Percentiles rank a stretch among this genome's conserved stretches.
These are phyloP conservation scores for Arachnopeziza araneosa DNA, from an alignment of 2,329 filamentous ascomycete species.

Conservation along the genomic window DNA sequence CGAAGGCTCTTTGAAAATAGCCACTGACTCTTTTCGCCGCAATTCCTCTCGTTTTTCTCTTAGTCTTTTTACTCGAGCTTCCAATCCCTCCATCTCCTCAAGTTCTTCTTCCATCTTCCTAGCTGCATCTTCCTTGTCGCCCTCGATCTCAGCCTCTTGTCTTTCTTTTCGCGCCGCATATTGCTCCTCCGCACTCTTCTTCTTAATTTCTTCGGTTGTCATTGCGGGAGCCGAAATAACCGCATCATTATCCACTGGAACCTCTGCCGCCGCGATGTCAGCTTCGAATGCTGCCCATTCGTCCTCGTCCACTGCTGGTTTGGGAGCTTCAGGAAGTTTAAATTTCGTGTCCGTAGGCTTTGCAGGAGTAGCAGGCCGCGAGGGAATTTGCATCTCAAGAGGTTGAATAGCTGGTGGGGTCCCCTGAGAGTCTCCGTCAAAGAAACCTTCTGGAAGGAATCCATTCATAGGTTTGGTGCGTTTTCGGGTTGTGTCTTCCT, in stretches of 20 bases:
- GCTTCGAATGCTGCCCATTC: conserved; percentile 87
- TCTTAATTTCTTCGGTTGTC: conserved; percentile 56
- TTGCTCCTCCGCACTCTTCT: conserved; percentile 44
- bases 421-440: conserved; percentile 18
- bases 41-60: conserved; percentile 68
- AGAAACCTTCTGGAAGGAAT: conserved; percentile 31
- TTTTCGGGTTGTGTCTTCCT: conserved; percentile 38
- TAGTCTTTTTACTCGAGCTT: conserved; percentile 62
- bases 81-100: conserved; percentile 76
- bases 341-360: conserved; percentile 33
- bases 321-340: conserved; percentile 30
- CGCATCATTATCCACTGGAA: conserved; percentile 37
- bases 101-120: conserved; percentile 71
- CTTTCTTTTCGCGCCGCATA: conserved; percentile 42
- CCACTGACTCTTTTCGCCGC: conserved; percentile 34
- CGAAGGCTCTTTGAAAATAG: not conserved
- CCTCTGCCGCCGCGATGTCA: conserved; percentile 56
- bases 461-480: conserved; percentile 35
- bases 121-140: conserved; percentile 71
- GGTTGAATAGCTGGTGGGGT: conserved; percentile 1
- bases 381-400: conserved; percentile 56
- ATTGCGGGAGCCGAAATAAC: conserved; percentile 66
- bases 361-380: conserved; percentile 54
- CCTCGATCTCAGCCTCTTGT: conserved; percentile 51
- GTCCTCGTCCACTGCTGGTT: conserved; percentile 57